phyloP scores from a whole-genome alignment of 257 asterid genomes.

The Paulownia fortunei region DNA sequence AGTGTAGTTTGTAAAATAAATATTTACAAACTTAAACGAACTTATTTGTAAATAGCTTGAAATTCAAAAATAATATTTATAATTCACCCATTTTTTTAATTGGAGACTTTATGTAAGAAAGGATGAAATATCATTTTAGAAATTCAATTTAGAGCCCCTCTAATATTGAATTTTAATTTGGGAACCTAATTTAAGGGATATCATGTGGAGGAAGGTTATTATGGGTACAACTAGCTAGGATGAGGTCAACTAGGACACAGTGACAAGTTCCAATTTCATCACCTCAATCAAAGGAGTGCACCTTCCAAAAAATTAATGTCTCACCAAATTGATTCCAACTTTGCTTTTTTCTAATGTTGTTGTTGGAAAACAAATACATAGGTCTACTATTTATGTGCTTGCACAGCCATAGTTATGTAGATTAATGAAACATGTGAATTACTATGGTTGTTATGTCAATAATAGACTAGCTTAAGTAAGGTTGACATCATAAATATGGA shows the following conservation, averaged over 20 bases:
- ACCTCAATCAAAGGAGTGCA: neutral
- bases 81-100: no score
- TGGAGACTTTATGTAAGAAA: no score
- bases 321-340: neutral
- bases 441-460: neutral
- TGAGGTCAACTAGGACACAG: slow-evolving; percentile 7
- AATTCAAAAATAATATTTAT: no score
- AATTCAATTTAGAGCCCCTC: neutral
- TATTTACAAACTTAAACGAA: no score
- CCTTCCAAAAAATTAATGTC: neutral
- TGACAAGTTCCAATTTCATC: neutral
- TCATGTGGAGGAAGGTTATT: neutral
- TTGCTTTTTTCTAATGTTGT: neutral
- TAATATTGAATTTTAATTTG: neutral
- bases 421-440: neutral
- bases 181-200: neutral
- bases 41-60: no score
- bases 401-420: neutral
- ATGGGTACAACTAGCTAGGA: neutral
- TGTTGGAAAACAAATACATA: neutral
- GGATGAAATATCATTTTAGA: neutral
- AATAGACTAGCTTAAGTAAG: neutral
- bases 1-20: no score
- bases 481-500: neutral
- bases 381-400: neutral